Evolutionary conservation across 2,329 filamentous ascomycete species (phyloP).

Genomic region (Fusarium sp.): DNA sequence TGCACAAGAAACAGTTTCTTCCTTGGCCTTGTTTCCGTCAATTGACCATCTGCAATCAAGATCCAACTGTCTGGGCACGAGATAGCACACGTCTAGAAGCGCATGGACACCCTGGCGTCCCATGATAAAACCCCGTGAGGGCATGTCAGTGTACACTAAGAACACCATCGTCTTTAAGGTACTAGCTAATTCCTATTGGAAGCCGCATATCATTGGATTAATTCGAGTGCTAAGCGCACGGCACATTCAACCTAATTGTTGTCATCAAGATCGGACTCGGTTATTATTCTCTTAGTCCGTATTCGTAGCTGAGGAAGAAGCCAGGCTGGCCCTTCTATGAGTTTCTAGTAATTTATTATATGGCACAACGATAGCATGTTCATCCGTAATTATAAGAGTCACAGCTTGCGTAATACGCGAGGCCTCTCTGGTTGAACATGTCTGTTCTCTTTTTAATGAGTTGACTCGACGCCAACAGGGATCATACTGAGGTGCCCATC

Average conservation of each 20-base stretch:
- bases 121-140: conserved; percentile 35
- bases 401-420: conserved; percentile 44
- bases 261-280: background rate
- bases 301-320: conserved; percentile 13
- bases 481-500: conserved; percentile 10
- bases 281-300: conserved; percentile 2
- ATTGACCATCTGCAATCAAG: background rate
- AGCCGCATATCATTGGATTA: conserved; percentile 4
- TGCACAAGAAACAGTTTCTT: conserved; percentile 12
- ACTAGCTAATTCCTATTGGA: conserved; percentile 11
- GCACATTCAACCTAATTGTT: conserved; percentile 2
- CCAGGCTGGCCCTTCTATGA: conserved; percentile 23
- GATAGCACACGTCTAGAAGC: conserved; percentile 5
- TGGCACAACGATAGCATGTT: background rate
- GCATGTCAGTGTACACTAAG: conserved; percentile 20
- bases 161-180: conserved; percentile 17
- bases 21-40: conserved; percentile 7
- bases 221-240: conserved; percentile 6
- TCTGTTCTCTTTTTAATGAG: conserved; percentile 24
- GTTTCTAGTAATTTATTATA: background rate
- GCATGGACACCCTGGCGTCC: conserved; percentile 28
- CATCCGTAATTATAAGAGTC: conserved; percentile 30
- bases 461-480: conserved; percentile 22
- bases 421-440: conserved; percentile 32
- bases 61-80: conserved; percentile 24